Conservation (phyloP, 805 yeast species). For the Clavispora vitiphila region DNA sequence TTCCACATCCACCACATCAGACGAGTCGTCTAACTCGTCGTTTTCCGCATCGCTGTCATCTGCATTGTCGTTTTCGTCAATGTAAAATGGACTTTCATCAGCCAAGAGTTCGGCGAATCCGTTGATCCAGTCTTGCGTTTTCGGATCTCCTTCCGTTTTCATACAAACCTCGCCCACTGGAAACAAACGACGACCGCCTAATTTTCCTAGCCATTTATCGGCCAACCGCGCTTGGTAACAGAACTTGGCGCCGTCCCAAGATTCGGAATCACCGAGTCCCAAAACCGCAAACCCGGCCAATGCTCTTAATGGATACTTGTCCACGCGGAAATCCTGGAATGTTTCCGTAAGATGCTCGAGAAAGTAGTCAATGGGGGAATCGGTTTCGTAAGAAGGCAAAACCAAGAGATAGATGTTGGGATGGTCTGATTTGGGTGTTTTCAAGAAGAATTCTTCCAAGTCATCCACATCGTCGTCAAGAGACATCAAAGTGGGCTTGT, state of each 20-base stretch:
- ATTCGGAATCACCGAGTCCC: slow-evolving; percentile 84
- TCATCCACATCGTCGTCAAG: slow-evolving; percentile 80
- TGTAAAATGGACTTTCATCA: slow-evolving; percentile 65
- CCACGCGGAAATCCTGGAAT: slow-evolving; percentile 78
- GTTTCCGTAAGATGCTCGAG: slow-evolving; percentile 77
- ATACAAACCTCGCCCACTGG: slow-evolving; percentile 83
- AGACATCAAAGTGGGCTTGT: slow-evolving; percentile 53
- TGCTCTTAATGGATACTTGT: slow-evolving; percentile 66
- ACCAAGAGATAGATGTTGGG: slow-evolving; percentile 65
- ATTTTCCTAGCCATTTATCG: slow-evolving; percentile 69
- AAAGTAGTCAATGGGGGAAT: slow-evolving; percentile 86
- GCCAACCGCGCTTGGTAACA: slow-evolving; percentile 80
- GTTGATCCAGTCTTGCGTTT: slow-evolving; percentile 62
- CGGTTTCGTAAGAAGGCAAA: slow-evolving; percentile 87
- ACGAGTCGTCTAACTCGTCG: slow-evolving; percentile 31
- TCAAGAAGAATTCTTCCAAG: slow-evolving; percentile 74
- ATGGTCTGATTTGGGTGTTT: slow-evolving; percentile 42
- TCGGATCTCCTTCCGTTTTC: slow-evolving; percentile 58
- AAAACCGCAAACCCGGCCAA: slow-evolving; percentile 78
- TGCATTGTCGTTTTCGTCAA: slow-evolving; percentile 49
- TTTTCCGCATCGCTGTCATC: slow-evolving; percentile 51
- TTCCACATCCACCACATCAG: slow-evolving; percentile 69
- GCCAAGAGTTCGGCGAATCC: slow-evolving; percentile 54
- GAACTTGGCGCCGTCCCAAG: slow-evolving; percentile 70
- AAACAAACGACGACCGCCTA: slow-evolving; percentile 82